Evolutionary conservation across 2,329 filamentous ascomycete species (phyloP).

Genomic region (Colletotrichum orchidophilum): DNA sequence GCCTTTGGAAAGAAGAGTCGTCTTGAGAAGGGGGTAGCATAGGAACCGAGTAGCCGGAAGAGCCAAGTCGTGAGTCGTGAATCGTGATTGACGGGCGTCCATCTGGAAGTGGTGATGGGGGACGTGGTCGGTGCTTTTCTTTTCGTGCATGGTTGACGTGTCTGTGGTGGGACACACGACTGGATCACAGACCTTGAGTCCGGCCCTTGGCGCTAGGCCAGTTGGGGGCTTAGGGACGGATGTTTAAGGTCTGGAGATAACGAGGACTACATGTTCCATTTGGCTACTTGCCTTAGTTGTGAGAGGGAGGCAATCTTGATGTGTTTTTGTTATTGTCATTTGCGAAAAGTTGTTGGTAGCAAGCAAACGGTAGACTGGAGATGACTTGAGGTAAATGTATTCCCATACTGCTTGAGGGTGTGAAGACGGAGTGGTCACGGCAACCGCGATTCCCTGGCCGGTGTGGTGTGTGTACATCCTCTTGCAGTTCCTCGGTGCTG

Average conservation of each 20-base stretch:
- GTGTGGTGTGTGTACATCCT: too few species aligned
- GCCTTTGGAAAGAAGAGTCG: not conserved
- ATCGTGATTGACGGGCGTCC: not conserved
- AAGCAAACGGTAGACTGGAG: too few species aligned
- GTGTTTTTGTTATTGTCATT: not conserved
- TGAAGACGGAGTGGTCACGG: too few species aligned
- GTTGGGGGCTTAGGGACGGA: not conserved
- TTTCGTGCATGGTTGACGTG: constrained; percentile 32
- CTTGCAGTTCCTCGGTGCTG: not conserved
- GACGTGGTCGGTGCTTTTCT: not conserved
- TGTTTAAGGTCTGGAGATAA: not conserved
- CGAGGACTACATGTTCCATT: not conserved
- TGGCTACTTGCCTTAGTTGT: not conserved
- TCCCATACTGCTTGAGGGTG: too few species aligned
- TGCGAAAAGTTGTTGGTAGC: not conserved
- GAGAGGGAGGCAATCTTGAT: too few species aligned
- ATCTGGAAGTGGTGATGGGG: not conserved
- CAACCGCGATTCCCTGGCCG: too few species aligned
- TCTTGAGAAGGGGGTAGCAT: not conserved
- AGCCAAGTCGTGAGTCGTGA: not conserved
- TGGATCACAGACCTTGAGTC: not conserved
- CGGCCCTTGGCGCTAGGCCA: constrained; percentile 12
- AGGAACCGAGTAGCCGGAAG: not conserved
- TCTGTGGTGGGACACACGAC: constrained; percentile 16
- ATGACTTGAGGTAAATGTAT: too few species aligned